Percentiles rank a stretch among this genome's conserved stretches.
phyloP scores from a whole-genome alignment of 331 rosid genomes.

The Rosa hybrid region DNA sequence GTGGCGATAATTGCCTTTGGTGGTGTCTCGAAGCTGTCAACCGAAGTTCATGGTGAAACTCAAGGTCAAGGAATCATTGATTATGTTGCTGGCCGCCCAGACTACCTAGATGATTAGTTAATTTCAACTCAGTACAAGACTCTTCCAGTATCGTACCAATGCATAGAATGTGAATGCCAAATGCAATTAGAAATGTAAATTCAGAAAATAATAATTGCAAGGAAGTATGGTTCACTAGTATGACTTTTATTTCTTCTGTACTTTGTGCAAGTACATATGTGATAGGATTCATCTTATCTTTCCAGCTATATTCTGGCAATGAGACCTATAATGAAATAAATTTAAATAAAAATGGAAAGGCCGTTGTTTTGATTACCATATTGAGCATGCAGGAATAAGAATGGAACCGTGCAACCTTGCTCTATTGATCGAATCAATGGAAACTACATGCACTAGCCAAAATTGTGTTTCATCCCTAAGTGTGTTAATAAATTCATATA shows the following conservation, averaged over 20 bases:
- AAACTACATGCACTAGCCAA: not conserved
- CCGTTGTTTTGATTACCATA: not conserved
- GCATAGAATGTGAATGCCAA: not conserved
- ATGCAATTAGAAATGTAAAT: conserved; percentile 3
- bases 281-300: not conserved
- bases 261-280: not conserved
- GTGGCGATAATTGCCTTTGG: conserved; percentile 54
- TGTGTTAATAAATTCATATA: not conserved
- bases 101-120: conserved; percentile 25
- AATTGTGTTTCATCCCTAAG: not conserved
- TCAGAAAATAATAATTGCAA: conserved; percentile 11
- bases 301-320: not conserved
- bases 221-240: not conserved
- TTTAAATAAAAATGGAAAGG: not conserved
- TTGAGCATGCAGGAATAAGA: not conserved
- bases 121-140: not conserved
- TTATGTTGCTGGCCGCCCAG: conserved; percentile 59
- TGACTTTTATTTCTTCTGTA: not conserved
- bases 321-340: too few species aligned
- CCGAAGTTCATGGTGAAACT: conserved; percentile 51
- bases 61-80: conserved; percentile 71
- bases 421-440: not conserved
- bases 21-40: conserved; percentile 57
- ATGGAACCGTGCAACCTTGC: not conserved
- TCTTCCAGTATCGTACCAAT: not conserved